Base-by-base conservation (phyloP, 2,329 filamentous ascomycete genomes). In the Malbranchea cinnamomea region DNA sequence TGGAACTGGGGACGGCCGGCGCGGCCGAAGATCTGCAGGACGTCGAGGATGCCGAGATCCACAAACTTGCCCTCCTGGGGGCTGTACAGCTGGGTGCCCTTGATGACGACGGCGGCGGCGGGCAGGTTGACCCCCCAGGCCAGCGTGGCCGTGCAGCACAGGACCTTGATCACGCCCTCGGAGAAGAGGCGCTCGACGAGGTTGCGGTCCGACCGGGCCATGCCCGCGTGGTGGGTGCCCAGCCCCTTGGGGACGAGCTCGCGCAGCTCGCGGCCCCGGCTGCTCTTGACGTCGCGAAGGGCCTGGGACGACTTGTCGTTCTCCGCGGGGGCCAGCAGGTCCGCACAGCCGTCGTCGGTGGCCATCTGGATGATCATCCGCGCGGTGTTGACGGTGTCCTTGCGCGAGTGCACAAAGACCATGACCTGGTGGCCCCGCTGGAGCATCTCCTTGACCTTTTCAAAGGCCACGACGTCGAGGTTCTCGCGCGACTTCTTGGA, bases 121-220 rank as follows among this genome's bases (percentile, higher is more conserved):
- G 89, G 89, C 54, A 98, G 71, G 54, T 98, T 98, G 49, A 98
- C 87, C 74, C 89, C 89, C 89, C 89, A 98, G 1, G 89, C 89
- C 15, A 98, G 67, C 1, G 89, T 98, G 7, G 89, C 89, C 2
- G 89, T 98, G 72, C 91, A 98, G 64, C 87, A 95, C 13, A 98
- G 75, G 1, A 98, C 85, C 53, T 89, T 93, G 43, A 95, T 70
- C n/a, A 95, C 77, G 15, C 89, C 91, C 41, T 91, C 78, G 3
- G 67, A 72, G 43, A 98, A 98, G 10, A 95, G 67, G 11, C 82
- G 74, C 53, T 98, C 91, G 63, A 94, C 83, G n/a, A 94, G 60
- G 43, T 98, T 98, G 38, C 89, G 71, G 53, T 98, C 91, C 2
- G 85, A 78, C 40, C 91, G 74, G 34, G 84, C 76, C 83, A 99